Conservation (phyloP, 305 asterid genomes). For the Fraxinus albicans region DNA sequence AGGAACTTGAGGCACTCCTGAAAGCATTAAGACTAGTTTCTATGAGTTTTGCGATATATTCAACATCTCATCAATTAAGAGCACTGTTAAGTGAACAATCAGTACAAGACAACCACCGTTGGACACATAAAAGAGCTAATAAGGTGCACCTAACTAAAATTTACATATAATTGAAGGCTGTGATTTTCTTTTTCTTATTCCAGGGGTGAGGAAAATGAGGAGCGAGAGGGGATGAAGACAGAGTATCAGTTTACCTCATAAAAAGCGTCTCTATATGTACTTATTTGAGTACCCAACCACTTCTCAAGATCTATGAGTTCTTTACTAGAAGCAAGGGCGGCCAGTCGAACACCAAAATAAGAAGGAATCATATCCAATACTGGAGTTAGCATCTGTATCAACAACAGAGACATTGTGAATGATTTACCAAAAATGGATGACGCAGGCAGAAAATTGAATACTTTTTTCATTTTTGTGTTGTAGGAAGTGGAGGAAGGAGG, state of each 20-base stretch:
- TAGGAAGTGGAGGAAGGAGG: neutral
- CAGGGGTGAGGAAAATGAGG: neutral
- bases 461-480: neutral
- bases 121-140: neutral
- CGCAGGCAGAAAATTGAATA: neutral
- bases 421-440: conserved; percentile 8
- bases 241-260: conserved; percentile 54
- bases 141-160: neutral
- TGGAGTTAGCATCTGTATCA: conserved; percentile 63
- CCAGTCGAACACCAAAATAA: conserved; percentile 71
- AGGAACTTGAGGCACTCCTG: conserved; percentile 91
- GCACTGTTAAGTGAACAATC: conserved; percentile 1
- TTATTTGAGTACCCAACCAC: conserved; percentile 70
- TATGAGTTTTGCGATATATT: conserved; percentile 4
- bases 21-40: conserved; percentile 24
- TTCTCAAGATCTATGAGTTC: conserved; percentile 80
- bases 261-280: conserved; percentile 61
- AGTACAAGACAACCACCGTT: neutral
- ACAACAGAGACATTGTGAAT: neutral
- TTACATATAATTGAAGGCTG: neutral
- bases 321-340: conserved; percentile 83
- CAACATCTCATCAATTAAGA: neutral
- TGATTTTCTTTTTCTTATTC: neutral
- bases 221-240: neutral
- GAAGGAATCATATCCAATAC: conserved; percentile 83